Percentiles rank a stretch among this genome's conserved stretches.
These are phyloP conservation scores for Didymella keratinophila DNA, from an alignment of 2,329 filamentous ascomycete genomes.

Conservation along the genomic window DNA sequence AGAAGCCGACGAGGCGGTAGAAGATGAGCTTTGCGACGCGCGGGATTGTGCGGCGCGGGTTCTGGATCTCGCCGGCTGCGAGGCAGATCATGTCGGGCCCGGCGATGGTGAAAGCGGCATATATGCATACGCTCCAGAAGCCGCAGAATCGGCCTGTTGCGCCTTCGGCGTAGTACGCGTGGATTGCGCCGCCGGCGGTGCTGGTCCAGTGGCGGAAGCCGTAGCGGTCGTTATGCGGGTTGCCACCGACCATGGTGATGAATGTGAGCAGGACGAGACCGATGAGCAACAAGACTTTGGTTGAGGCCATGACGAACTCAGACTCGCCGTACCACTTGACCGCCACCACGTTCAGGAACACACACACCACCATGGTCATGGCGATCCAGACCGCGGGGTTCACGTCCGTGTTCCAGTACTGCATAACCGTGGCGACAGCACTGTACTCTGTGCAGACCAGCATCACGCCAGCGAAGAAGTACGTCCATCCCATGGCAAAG, in stretches of 20 bases:
- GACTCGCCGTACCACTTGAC: conserved; percentile 50
- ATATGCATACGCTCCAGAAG: conserved; percentile 55
- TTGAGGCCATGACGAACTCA: conserved; percentile 47
- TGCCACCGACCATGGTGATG: conserved; percentile 65
- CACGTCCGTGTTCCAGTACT: conserved; percentile 47
- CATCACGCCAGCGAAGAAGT: conserved; percentile 62
- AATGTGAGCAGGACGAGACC: conserved; percentile 62
- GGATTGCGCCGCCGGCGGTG: conserved; percentile 55
- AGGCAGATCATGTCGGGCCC: conserved; percentile 50
- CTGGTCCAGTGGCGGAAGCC: conserved; percentile 68
- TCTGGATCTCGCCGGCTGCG: conserved; percentile 66
- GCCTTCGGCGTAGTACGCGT: conserved; percentile 57
- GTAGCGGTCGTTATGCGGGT: conserved; percentile 59
- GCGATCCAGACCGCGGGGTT: conserved; percentile 49
- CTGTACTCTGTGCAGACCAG: conserved; percentile 32
- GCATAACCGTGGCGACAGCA: conserved; percentile 48
- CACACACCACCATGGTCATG: conserved; percentile 47
- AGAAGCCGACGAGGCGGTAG: conserved; percentile 69
- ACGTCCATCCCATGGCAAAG: conserved; percentile 72
- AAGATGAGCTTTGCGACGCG: conserved; percentile 67
- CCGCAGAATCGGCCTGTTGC: conserved; percentile 57
- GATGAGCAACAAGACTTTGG: conserved; percentile 46
- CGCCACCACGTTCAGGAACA: conserved; percentile 48
- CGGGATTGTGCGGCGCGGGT: conserved; percentile 66
- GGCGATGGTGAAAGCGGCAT: conserved; percentile 63